Conservation (phyloP, 1,139 yeast species). For the Taphrina deformans region DNA sequence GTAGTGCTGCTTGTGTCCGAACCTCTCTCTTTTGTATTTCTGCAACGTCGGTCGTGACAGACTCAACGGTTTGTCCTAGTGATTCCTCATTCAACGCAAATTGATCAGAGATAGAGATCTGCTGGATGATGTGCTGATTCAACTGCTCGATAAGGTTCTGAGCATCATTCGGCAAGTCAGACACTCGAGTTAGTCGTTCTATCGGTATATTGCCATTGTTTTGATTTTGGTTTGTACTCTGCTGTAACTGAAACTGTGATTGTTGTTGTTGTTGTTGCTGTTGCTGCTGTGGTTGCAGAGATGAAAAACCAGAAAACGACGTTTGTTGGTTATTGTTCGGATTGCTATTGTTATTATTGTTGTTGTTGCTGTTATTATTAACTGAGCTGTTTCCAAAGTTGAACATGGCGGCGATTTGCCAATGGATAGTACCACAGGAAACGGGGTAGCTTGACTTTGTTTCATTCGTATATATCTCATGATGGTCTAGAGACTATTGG, state of each 20-base stretch:
- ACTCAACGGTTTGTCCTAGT: slow-evolving; percentile 68
- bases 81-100: slow-evolving; percentile 62
- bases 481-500: no score
- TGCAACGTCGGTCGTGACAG: slow-evolving; percentile 82
- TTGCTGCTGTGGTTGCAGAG: slow-evolving; percentile 7
- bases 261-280: slow-evolving; percentile 15
- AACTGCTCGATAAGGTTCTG: slow-evolving; percentile 79
- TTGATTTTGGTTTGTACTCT: slow-evolving; percentile 35
- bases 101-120: slow-evolving; percentile 78
- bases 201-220: slow-evolving; percentile 46
- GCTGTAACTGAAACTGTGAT: slow-evolving; percentile 20
- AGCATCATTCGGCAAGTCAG: slow-evolving; percentile 73
- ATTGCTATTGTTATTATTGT: neutral
- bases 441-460: no score
- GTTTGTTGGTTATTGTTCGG: neutral
- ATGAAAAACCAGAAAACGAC: neutral
- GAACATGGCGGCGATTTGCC: neutral
- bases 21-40: slow-evolving; percentile 64
- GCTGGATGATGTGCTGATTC: slow-evolving; percentile 79
- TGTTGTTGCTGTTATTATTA: neutral
- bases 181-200: slow-evolving; percentile 82
- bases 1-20: slow-evolving; percentile 69
- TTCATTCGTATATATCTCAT: no score
- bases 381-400: neutral
- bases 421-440: no score